A percentile compares a stretch with the other conserved stretches of the same genome.
These are phyloP conservation scores for Blastocystis sp. DNA, from an alignment of 352 stramenopile species.

Conservation along the genomic window DNA sequence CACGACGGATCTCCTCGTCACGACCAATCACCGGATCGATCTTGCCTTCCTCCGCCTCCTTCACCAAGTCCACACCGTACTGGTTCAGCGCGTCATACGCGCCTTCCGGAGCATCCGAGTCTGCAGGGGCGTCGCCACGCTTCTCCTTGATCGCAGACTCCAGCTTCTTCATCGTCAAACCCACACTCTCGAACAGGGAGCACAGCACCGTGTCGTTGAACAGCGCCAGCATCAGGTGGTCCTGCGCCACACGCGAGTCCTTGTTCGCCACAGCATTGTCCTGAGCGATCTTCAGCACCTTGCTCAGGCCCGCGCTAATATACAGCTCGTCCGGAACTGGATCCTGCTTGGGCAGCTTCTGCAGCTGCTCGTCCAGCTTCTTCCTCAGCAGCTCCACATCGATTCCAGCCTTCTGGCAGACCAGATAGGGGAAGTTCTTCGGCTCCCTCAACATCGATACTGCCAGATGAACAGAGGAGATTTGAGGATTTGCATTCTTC, in stretches of 20 bases:
- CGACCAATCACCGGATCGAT: conserved; percentile 95
- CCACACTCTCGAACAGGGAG: conserved; percentile 77
- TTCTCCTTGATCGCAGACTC: conserved; percentile 77
- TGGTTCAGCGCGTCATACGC: conserved; percentile 86
- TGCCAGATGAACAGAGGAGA: conserved; percentile 73
- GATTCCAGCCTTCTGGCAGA: conserved; percentile 76
- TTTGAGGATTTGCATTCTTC: conserved; percentile 47
- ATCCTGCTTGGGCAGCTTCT: conserved; percentile 78
- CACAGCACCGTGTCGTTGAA: conserved; percentile 77
- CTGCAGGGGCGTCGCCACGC: conserved; percentile 77
- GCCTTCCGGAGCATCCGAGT: conserved; percentile 81
- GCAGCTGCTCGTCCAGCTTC: conserved; percentile 75
- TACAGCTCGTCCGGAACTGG: conserved; percentile 77
- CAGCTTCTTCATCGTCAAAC: conserved; percentile 77
- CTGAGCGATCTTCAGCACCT: conserved; percentile 80
- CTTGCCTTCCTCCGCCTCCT: conserved; percentile 86
- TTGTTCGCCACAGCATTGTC: conserved; percentile 81
- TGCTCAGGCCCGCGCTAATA: conserved; percentile 77
- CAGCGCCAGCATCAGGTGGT: conserved; percentile 79
- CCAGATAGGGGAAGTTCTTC: conserved; percentile 75
- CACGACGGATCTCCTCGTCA: conserved; percentile 90
- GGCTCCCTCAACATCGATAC: conserved; percentile 78
- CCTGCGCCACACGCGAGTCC: conserved; percentile 79
- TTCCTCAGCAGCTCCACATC: conserved; percentile 75
- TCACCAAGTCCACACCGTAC: conserved; percentile 90